Evolutionary conservation across 208 protist species (phyloP).

Genomic region (Crithidia thermophila): DNA sequence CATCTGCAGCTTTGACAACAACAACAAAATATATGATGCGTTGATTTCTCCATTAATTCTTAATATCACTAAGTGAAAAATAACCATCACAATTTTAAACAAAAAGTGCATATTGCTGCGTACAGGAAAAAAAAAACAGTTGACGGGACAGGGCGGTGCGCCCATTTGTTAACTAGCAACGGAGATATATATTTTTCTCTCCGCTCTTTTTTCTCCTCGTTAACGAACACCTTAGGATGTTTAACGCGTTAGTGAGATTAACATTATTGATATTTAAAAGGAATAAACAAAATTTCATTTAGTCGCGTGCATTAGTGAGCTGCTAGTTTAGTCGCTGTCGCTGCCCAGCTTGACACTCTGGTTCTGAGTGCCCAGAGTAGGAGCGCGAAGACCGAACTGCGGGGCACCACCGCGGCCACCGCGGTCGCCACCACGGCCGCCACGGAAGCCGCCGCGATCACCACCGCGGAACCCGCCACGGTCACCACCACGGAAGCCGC

Average conservation of each 20-base stretch:
- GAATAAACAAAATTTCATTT: not conserved
- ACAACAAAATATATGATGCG: too few species aligned
- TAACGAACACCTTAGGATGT: not conserved
- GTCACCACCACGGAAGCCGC: constrained; percentile 43
- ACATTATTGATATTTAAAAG: not conserved
- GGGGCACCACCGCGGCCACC: constrained; percentile 62
- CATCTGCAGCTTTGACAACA: too few species aligned
- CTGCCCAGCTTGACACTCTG: constrained; percentile 77
- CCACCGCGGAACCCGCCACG: constrained; percentile 64
- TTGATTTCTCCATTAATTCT: too few species aligned
- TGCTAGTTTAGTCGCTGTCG: constrained; percentile 56
- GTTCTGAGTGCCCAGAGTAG: constrained; percentile 50
- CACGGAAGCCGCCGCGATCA: constrained; percentile 44
- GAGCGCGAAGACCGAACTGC: constrained; percentile 59
- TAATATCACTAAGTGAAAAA: too few species aligned
- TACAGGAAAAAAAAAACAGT: too few species aligned
- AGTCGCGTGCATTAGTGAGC: not conserved
- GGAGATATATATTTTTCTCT: too few species aligned
- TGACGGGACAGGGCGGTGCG: too few species aligned
- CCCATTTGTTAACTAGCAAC: too few species aligned
- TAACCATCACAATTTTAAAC: too few species aligned
- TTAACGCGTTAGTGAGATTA: not conserved
- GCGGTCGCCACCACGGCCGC: constrained; percentile 43
- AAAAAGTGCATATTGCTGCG: too few species aligned
- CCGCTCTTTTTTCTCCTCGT: too few species aligned